Evolutionary conservation across 495 filamentous ascomycete genomes (phyloP), one percentile per base, ranked within the genome.

Genomic region (Penicillium subrubescens): DNA sequence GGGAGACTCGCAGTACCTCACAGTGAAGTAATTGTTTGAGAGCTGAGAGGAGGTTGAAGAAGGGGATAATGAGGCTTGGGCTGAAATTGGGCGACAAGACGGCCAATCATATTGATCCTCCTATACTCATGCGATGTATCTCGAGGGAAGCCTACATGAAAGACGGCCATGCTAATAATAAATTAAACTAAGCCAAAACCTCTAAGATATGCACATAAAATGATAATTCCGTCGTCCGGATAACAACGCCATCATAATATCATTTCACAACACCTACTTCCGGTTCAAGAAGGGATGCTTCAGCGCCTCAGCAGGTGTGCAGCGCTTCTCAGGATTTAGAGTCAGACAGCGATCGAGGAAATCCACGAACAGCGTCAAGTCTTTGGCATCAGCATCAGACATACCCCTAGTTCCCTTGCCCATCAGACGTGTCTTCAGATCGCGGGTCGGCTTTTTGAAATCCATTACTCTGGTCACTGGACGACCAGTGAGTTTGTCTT

Each of bases 311-410:
- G 85, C 77, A 7, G 95, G 92, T 12, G 91, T 94, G 73, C 91
- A 90, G 54, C 95, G 85, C 77, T 93, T 95, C 77, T 97, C 96
- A n/a, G 93, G 91, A 72, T 97, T 97, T 34, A 97, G 84, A 64
- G 87, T 88, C 72, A 99, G 75, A 62, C 95, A 98, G 17, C 88
- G 87, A 65, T 96, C 93, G 41, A 99, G 77, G 57, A 99, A 77
- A 71, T 97, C 93, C 57, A 92, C 81, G 76, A 99, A 98, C 53
- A 87, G 78, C 34, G 87, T 85, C 61, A 97, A 77, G 72, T 97
- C 92, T 71, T 90, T 92, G 55, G 83, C 82, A 73, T 96, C 94
- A 14, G 80, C 77, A 61, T 94, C 90, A 27, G 78, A 84, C 82
- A 96, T 86, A 11, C 78, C 78, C 37, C 87, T 87, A 17, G 87